A percentile compares a stretch with the other conserved stretches of the same genome.
Conservation (phyloP, 345 rosid species). For the Hibiscus trionum region DNA sequence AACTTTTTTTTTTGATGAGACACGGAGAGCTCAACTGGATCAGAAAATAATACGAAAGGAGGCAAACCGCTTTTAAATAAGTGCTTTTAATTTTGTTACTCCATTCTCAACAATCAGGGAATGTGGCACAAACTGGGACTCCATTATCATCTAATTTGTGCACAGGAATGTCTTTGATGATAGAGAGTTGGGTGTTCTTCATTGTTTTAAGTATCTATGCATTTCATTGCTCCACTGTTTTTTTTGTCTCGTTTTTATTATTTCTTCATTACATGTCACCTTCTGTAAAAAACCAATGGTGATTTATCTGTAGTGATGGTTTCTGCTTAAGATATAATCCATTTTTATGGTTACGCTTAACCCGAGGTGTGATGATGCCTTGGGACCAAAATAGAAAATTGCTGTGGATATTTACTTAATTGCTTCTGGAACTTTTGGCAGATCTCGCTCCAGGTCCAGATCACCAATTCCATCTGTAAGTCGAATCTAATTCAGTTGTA, state of each 20-base stretch:
- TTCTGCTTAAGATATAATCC: neutral
- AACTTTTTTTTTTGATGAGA: too few relatives aligned
- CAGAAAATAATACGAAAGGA: constrained; percentile 24
- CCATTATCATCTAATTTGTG: neutral
- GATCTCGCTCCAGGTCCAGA: constrained; percentile 51
- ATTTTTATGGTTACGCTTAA: constrained; percentile 21
- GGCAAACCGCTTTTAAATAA: constrained; percentile 35
- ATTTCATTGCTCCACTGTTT: constrained; percentile 3
- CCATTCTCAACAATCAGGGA: constrained; percentile 18
- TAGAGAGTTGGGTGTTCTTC: neutral
- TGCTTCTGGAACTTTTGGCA: constrained; percentile 39
- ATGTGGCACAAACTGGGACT: constrained; percentile 5
- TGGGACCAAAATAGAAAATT: constrained; percentile 20
- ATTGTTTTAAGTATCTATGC: neutral
- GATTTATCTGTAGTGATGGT: too few relatives aligned
- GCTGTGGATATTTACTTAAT: constrained; percentile 16
- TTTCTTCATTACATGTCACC: constrained; percentile 7
- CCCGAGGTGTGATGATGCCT: constrained; percentile 16
- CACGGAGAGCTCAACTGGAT: constrained; percentile 15
- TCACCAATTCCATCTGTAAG: constrained; percentile 65
- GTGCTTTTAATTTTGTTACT: constrained; percentile 20
- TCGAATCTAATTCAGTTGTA: constrained; percentile 3
- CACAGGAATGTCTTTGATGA: constrained; percentile 11
- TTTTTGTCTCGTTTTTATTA: neutral
- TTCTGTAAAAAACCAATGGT: constrained; percentile 2